These are phyloP conservation scores for Paraconiothyrium sp. DNA, from an alignment of 2,329 filamentous ascomycete species.

Conservation along the genomic window DNA sequence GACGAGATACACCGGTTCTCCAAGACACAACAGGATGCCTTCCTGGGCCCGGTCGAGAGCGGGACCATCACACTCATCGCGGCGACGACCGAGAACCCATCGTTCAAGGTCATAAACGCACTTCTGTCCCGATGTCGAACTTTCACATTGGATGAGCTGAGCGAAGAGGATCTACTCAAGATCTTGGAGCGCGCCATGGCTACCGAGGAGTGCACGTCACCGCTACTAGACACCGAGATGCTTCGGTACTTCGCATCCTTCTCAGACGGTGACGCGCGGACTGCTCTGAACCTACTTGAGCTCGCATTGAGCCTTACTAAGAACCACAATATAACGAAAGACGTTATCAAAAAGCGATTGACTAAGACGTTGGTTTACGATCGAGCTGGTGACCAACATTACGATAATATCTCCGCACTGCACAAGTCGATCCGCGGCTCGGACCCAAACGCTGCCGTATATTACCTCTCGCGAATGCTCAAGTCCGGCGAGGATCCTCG, in stretches of 20 bases:
- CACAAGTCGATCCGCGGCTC: constrained; percentile 94
- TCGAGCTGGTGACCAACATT: constrained; percentile 93
- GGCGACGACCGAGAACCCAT: constrained; percentile 96
- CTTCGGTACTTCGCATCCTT: constrained; percentile 85
- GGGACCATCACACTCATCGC: constrained; percentile 92
- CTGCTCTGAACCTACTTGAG: constrained; percentile 90
- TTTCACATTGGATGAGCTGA: constrained; percentile 83
- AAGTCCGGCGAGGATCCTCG: constrained; percentile 93
- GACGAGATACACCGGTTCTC: constrained; percentile 95
- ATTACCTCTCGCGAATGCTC: constrained; percentile 96
- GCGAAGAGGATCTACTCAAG: constrained; percentile 72
- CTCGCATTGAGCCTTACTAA: constrained; percentile 81
- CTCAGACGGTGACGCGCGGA: constrained; percentile 90
- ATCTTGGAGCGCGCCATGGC: constrained; percentile 81
- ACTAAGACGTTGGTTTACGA: constrained; percentile 97
- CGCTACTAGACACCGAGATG: constrained; percentile 79
- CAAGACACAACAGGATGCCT: constrained; percentile 94
- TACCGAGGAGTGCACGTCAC: constrained; percentile 63
- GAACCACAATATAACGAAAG: constrained; percentile 72
- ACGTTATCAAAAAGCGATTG: constrained; percentile 80
- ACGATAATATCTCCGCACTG: constrained; percentile 96
- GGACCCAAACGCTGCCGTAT: constrained; percentile 86
- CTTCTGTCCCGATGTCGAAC: constrained; percentile 89
- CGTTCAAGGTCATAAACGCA: constrained; percentile 89
- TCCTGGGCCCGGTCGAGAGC: constrained; percentile 88